Percentiles rank a stretch among this genome's conserved stretches.
Evolutionary conservation across 129 eudicot species (phyloP).

Genomic region (Artemisia argyi): DNA sequence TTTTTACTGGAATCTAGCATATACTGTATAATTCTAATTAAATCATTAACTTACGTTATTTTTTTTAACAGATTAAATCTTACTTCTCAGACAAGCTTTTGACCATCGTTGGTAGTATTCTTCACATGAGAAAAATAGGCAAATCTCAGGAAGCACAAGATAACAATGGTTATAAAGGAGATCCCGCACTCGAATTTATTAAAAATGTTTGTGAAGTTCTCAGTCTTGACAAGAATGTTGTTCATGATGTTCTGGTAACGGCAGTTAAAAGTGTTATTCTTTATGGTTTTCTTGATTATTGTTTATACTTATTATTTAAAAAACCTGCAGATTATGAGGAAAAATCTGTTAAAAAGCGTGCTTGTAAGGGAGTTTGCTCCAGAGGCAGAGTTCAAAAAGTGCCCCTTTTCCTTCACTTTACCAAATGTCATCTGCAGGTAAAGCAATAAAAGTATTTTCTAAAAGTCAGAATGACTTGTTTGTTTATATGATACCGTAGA

Average conservation of each 20-base stretch:
- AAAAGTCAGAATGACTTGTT: too few species aligned
- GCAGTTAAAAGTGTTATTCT: neutral
- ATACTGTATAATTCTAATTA: conserved; percentile 1
- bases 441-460: neutral
- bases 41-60: conserved; percentile 13
- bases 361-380: conserved; percentile 92
- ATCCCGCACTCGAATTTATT: conserved; percentile 82
- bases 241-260: conserved; percentile 85
- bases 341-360: conserved; percentile 60
- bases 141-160: conserved; percentile 44
- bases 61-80: conserved; percentile 57
- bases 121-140: conserved; percentile 46
- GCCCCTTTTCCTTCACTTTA: conserved; percentile 47
- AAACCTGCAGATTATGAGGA: conserved; percentile 70
- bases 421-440: conserved; percentile 99
- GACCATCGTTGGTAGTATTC: conserved; percentile 61
- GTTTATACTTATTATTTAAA: neutral
- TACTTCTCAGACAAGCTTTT: conserved; percentile 75
- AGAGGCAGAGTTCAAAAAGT: conserved; percentile 74
- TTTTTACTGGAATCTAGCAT: conserved; percentile 1
- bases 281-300: conserved; percentile 6
- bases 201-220: conserved; percentile 85
- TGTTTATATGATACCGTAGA: neutral
- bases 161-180: conserved; percentile 45
- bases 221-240: conserved; percentile 82